A percentile compares a stretch with the other conserved stretches of the same genome.
Evolutionary conservation across 495 filamentous ascomycete species (phyloP).

Genomic region (Cercophora sp.): DNA sequence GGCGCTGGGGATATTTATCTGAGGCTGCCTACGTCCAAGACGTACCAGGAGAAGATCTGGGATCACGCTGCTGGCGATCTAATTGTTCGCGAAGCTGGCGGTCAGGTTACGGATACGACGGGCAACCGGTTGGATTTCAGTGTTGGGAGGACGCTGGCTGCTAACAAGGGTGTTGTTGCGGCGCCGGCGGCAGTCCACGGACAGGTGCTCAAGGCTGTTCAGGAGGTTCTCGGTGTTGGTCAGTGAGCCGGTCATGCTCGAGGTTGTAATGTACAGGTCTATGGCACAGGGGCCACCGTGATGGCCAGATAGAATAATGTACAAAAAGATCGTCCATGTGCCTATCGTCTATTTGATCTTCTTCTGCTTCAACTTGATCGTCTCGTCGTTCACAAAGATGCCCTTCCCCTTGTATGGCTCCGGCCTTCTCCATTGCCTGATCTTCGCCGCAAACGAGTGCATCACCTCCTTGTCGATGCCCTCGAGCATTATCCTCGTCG

Average conservation of each 20-base stretch:
- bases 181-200: constrained; percentile 71
- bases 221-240: constrained; percentile 59
- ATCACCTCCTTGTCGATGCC: constrained; percentile 79
- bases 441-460: constrained; percentile 84
- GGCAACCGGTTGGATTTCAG: constrained; percentile 81
- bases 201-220: constrained; percentile 76
- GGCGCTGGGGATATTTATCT: constrained; percentile 95
- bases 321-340: not conserved
- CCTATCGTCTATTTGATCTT: constrained; percentile 85
- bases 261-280: constrained; percentile 30
- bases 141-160: constrained; percentile 75
- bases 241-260: constrained; percentile 20
- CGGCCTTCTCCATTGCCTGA: constrained; percentile 81
- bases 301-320: constrained; percentile 16
- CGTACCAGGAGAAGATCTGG: constrained; percentile 99
- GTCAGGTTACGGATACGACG: constrained; percentile 79
- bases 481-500: constrained; percentile 90
- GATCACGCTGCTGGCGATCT: constrained; percentile 97
- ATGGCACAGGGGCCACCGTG: constrained; percentile 20
- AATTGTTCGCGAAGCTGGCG: constrained; percentile 91
- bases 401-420: constrained; percentile 99
- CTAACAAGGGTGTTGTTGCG: constrained; percentile 91
- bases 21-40: constrained; percentile 73
- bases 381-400: constrained; percentile 95
- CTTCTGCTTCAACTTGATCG: constrained; percentile 95